phyloP scores from a whole-genome alignment of 352 stramenopile species.

The Phytopythium helicoides region DNA sequence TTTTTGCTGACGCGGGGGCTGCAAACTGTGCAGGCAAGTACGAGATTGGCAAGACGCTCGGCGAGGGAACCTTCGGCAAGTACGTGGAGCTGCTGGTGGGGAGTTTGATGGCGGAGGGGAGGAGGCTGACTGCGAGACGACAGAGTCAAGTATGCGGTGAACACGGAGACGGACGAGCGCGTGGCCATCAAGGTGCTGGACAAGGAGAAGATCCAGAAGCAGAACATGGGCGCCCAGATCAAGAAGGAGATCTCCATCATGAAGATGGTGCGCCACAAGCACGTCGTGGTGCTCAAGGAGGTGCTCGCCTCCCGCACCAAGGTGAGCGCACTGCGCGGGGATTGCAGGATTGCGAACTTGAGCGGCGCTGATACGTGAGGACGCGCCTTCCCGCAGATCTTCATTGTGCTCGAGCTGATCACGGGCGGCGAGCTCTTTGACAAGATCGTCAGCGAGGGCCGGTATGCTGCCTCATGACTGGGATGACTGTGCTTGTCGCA shows the following conservation, averaged over 20 bases:
- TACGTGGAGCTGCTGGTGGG: conserved; percentile 30
- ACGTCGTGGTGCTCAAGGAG: conserved; percentile 87
- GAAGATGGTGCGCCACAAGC: conserved; percentile 94
- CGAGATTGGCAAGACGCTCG: conserved; percentile 95
- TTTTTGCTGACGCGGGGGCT: too few relatives aligned
- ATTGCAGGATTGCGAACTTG: too few relatives aligned
- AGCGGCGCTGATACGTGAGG: conserved; percentile 17
- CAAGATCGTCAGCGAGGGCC: conserved; percentile 95
- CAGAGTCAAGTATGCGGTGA: conserved; percentile 94
- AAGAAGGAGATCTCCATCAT: conserved; percentile 99
- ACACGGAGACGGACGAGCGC: conserved; percentile 93
- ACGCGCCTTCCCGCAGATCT: conserved; percentile 80
- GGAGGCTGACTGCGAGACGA: background rate
- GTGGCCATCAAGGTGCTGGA: conserved; percentile 98
- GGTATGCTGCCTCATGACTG: conserved; percentile 23
- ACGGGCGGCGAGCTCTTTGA: conserved; percentile 92
- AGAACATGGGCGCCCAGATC: conserved; percentile 98
- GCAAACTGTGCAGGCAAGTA: too few relatives aligned
- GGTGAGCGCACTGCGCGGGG: conserved; percentile 63
- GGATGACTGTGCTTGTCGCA: conserved; percentile 4
- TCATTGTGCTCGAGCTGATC: conserved; percentile 93
- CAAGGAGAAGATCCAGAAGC: conserved; percentile 98
- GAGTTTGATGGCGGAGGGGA: background rate
- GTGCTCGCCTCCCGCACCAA: conserved; percentile 94
- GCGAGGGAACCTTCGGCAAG: conserved; percentile 97